Evolutionary conservation across 2,329 filamentous ascomycete species (phyloP).

Genomic region (Alternaria atra): DNA sequence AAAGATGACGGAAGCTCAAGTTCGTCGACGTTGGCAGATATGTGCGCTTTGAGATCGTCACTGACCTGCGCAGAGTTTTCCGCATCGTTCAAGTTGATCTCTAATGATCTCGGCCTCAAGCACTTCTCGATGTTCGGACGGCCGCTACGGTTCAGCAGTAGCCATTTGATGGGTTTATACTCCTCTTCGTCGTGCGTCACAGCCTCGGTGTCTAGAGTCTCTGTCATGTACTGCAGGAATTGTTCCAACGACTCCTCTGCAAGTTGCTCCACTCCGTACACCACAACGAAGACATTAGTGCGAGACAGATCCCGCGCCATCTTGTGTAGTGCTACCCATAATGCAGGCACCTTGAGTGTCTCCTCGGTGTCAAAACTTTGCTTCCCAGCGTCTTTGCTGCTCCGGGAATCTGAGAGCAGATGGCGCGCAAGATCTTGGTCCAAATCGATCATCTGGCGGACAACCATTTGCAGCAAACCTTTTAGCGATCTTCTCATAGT

Average conservation of each 20-base stretch:
- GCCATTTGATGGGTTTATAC: constrained; percentile 25
- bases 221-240: constrained; percentile 24
- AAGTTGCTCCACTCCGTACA: constrained; percentile 33
- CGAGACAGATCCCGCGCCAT: constrained; percentile 22
- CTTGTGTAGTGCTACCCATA: constrained; percentile 31
- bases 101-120: constrained; percentile 21
- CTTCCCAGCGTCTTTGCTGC: constrained; percentile 23
- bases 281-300: constrained; percentile 26
- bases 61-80: constrained; percentile 26
- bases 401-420: constrained; percentile 30
- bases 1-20: constrained; percentile 25
- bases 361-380: constrained; percentile 29
- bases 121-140: constrained; percentile 31
- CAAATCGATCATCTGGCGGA: constrained; percentile 29
- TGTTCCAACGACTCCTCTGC: constrained; percentile 27
- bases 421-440: constrained; percentile 31
- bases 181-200: constrained; percentile 7
- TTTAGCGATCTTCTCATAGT: constrained; percentile 25
- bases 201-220: background rate
- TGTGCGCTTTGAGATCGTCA: constrained; percentile 26
- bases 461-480: constrained; percentile 25
- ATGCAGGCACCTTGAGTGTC: constrained; percentile 20
- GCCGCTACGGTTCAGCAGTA: constrained; percentile 29
- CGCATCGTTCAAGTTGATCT: constrained; percentile 31
- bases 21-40: constrained; percentile 26